Evolutionary conservation across 2,329 filamentous ascomycete genomes (phyloP).

Genomic region (Acephala macrosclerotiorum): DNA sequence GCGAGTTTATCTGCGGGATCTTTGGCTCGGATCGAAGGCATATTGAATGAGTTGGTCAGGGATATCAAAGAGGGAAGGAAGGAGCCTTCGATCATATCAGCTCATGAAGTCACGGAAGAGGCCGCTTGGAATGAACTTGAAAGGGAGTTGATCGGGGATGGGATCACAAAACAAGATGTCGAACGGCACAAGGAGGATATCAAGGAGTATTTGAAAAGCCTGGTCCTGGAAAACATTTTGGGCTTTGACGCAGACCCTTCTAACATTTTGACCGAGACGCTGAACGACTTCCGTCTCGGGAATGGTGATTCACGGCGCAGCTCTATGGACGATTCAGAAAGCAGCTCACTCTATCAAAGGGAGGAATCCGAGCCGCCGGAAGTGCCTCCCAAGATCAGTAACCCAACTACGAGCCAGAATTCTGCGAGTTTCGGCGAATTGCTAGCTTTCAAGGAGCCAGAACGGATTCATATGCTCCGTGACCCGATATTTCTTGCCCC

Average conservation of each 20-base stretch:
- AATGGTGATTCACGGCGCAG: too few species aligned
- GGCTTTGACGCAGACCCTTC: neutral
- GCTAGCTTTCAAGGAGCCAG: too few species aligned
- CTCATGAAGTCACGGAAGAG: conserved; percentile 4
- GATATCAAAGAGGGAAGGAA: conserved; percentile 1
- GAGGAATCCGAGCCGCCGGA: too few species aligned
- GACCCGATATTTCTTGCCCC: too few species aligned
- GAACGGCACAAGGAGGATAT: conserved; percentile 12
- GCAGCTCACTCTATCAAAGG: too few species aligned
- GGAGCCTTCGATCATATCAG: conserved; percentile 4
- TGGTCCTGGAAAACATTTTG: neutral
- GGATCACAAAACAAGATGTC: conserved; percentile 12
- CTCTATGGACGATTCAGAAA: too few species aligned
- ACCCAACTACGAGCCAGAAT: too few species aligned
- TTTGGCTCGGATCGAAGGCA: conserved; percentile 11
- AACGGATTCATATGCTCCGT: too few species aligned
- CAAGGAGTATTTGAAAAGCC: neutral
- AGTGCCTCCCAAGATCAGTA: too few species aligned
- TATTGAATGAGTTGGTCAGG: conserved; percentile 9
- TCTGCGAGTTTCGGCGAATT: too few species aligned
- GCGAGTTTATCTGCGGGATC: conserved; percentile 2
- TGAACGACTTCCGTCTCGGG: too few species aligned
- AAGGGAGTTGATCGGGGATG: conserved; percentile 15
- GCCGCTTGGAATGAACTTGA: conserved; percentile 10
- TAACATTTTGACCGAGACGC: too few species aligned